Conservation (phyloP, 129 eudicot genomes). For the Kitagawia praeruptora region DNA sequence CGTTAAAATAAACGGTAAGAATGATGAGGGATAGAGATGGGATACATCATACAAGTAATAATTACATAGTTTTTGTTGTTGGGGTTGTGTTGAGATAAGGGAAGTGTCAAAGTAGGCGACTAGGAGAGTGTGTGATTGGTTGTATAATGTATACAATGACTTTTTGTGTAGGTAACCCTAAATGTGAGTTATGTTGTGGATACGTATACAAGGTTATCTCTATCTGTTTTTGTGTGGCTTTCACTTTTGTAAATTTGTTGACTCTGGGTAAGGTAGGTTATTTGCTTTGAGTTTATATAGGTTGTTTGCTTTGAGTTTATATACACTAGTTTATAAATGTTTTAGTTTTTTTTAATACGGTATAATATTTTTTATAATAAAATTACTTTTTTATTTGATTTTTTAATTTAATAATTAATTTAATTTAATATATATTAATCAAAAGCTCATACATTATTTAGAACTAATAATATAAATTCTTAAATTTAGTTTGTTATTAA, state of each 20-base stretch:
- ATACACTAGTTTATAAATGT: too few relatives aligned
- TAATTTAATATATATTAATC: too few relatives aligned
- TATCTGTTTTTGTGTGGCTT: background rate
- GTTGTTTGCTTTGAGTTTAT: too few relatives aligned
- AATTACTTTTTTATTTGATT: too few relatives aligned
- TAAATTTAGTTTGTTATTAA: too few relatives aligned
- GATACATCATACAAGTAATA: background rate
- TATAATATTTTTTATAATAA: too few relatives aligned
- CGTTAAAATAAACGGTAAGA: slow-evolving; percentile 25
- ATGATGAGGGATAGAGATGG: background rate
- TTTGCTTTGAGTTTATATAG: background rate
- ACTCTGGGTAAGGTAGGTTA: background rate
- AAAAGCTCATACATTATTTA: too few relatives aligned
- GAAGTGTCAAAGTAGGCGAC: slow-evolving; percentile 25
- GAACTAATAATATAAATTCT: too few relatives aligned
- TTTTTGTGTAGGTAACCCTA: background rate
- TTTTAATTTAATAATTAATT: too few relatives aligned
- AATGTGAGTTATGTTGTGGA: background rate
- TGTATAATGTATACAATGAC: background rate
- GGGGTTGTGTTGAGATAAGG: background rate
- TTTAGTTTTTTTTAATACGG: too few relatives aligned
- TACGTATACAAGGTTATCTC: background rate
- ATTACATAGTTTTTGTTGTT: background rate
- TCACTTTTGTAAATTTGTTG: background rate
- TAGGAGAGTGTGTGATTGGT: background rate